A percentile compares a stretch with the other conserved stretches of the same genome.
Conservation (phyloP, 2,329 filamentous ascomycete genomes). For the Raffaelea ambrosiae region DNA sequence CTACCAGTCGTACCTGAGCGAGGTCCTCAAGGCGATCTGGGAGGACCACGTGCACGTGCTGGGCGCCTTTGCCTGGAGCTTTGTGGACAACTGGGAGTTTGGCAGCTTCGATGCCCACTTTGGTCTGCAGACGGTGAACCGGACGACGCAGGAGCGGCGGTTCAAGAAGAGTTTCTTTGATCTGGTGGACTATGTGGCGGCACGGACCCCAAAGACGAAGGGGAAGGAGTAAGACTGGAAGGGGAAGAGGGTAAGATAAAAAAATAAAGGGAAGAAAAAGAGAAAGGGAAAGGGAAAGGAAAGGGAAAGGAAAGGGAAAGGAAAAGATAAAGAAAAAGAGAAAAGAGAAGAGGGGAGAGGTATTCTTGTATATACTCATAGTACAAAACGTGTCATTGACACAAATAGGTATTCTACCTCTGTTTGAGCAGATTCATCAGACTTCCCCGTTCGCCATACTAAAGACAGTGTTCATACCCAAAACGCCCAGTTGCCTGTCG, state of each 20-base stretch:
- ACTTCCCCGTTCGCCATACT: too few species aligned
- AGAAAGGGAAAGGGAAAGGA: not conserved
- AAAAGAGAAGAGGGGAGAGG: not conserved
- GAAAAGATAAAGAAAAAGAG: not conserved
- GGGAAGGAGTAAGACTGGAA: not conserved
- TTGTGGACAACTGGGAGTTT: conserved; percentile 47
- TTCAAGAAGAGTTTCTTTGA: conserved; percentile 8
- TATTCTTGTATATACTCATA: too few species aligned
- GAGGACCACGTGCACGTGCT: conserved; percentile 47
- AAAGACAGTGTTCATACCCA: too few species aligned
- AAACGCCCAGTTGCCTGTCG: too few species aligned
- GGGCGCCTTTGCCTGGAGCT: conserved; percentile 45
- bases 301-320: not conserved
- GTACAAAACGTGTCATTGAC: too few species aligned
- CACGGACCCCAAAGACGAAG: too few species aligned
- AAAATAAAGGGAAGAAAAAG: not conserved
- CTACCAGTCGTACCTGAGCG: conserved; percentile 44
- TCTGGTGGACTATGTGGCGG: not conserved
- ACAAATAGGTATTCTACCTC: too few species aligned
- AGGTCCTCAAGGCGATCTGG: conserved; percentile 45
- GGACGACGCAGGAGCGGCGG: not conserved
- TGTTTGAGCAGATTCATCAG: too few species aligned
- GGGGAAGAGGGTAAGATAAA: too few species aligned
- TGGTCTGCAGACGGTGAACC: conserved; percentile 6
- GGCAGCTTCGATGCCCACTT: conserved; percentile 20